Evolutionary conservation across 495 filamentous ascomycete genomes (phyloP).

Genomic region (Neurospora tetraspora): DNA sequence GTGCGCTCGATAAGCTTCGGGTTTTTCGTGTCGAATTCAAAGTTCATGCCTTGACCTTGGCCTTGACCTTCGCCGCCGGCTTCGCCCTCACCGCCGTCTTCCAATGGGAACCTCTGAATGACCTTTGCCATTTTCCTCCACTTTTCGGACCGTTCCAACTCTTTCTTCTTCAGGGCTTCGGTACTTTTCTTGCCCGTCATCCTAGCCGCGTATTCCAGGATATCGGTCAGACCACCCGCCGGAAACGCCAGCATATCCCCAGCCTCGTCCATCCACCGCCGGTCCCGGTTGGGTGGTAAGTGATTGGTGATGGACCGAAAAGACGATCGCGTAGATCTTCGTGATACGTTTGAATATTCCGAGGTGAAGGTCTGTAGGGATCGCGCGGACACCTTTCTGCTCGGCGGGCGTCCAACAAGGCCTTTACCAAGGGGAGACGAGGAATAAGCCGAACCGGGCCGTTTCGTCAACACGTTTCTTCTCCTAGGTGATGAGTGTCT

Average conservation of each 20-base stretch:
- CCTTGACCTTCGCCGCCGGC: neutral
- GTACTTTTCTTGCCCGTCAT: constrained; percentile 43
- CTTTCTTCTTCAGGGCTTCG: constrained; percentile 60
- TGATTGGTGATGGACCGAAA: constrained; percentile 60
- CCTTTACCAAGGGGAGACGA: constrained; percentile 21
- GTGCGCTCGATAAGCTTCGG: constrained; percentile 82
- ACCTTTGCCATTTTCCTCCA: constrained; percentile 94
- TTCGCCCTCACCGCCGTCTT: neutral
- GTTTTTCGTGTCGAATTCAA: constrained; percentile 77
- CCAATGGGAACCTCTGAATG: constrained; percentile 29
- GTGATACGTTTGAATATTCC: constrained; percentile 41
- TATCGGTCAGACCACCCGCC: constrained; percentile 53
- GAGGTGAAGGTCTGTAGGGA: constrained; percentile 43
- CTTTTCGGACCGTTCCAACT: constrained; percentile 79
- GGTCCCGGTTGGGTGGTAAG: constrained; percentile 65
- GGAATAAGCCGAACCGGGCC: constrained; percentile 27
- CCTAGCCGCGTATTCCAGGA: constrained; percentile 42
- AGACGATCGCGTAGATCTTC: constrained; percentile 43
- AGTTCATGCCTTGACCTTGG: constrained; percentile 72
- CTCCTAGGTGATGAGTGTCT: constrained; percentile 24
- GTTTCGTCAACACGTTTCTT: constrained; percentile 32
- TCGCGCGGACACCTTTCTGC: constrained; percentile 40
- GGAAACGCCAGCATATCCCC: constrained; percentile 73
- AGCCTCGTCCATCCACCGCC: constrained; percentile 72
- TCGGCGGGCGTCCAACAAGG: constrained; percentile 22